Percentiles rank a stretch among this genome's conserved stretches.
Evolutionary conservation across 257 asterid genomes (phyloP).

Genomic region (Schizonepeta tenuifolia): DNA sequence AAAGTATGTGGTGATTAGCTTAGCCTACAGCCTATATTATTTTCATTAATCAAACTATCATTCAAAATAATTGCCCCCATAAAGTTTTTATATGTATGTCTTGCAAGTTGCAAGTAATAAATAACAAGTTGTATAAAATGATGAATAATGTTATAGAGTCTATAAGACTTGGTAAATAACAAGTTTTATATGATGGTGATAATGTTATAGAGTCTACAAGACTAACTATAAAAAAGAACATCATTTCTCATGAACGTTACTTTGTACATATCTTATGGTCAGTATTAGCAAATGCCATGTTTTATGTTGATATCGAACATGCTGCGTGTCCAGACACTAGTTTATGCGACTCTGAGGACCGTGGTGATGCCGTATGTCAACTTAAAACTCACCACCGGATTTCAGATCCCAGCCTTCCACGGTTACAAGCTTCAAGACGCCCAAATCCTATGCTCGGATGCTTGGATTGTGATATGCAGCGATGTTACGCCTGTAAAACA

Average conservation of each 20-base stretch:
- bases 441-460: constrained; percentile 48
- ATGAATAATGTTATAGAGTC: too few species aligned
- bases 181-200: too few species aligned
- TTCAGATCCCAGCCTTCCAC: constrained; percentile 57
- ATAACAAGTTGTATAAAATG: too few species aligned
- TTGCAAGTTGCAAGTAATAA: too few species aligned
- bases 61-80: not conserved
- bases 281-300: not conserved
- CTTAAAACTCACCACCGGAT: constrained; percentile 60
- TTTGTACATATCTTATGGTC: not conserved
- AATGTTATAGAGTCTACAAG: too few species aligned
- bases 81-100: too few species aligned
- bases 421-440: constrained; percentile 75
- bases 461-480: constrained; percentile 67
- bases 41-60: too few species aligned
- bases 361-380: constrained; percentile 73
- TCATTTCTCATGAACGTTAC: not conserved
- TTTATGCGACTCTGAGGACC: constrained; percentile 62
- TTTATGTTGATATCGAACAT: constrained; percentile 9
- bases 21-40: too few species aligned
- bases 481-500: constrained; percentile 51
- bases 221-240: too few species aligned
- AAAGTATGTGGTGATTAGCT: too few species aligned
- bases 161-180: too few species aligned
- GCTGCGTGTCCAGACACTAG: constrained; percentile 55